These are phyloP conservation scores for Botryosphaeria dothidea DNA, from an alignment of 2,329 filamentous ascomycete species.

Conservation along the genomic window DNA sequence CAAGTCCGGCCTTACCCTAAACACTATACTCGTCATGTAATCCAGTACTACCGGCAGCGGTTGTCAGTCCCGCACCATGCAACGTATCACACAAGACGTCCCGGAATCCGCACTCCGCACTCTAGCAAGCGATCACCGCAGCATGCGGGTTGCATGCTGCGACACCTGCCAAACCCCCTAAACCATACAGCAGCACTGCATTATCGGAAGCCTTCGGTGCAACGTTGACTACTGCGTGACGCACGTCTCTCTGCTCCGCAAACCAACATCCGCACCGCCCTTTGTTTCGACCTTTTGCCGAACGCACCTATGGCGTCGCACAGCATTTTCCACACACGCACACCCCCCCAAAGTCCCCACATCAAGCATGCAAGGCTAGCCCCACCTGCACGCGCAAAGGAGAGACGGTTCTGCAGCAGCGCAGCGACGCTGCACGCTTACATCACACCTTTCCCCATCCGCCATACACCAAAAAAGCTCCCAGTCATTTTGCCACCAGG, in stretches of 20 bases:
- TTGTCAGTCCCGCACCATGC: background rate
- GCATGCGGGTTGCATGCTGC: background rate
- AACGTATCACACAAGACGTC: background rate
- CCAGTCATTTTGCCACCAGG: background rate
- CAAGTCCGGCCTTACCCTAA: background rate
- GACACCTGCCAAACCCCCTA: background rate
- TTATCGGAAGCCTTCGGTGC: background rate
- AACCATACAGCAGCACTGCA: background rate
- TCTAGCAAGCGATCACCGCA: background rate
- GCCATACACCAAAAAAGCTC: too few relatives aligned
- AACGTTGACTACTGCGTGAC: too few relatives aligned
- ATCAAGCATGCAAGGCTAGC: too few relatives aligned
- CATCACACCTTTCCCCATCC: background rate
- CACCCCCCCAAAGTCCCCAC: too few relatives aligned
- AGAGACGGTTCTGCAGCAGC: background rate
- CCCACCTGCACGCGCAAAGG: background rate
- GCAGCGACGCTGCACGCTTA: background rate
- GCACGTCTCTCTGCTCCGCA: background rate
- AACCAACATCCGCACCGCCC: conserved; percentile 9
- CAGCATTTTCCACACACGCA: too few relatives aligned
- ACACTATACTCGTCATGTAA: background rate
- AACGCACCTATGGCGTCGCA: background rate
- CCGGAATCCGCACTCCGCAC: background rate
- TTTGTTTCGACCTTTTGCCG: background rate
- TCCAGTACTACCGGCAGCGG: background rate